Evolutionary conservation across 495 filamentous ascomycete species (phyloP).

Genomic region (Podospora australis): DNA sequence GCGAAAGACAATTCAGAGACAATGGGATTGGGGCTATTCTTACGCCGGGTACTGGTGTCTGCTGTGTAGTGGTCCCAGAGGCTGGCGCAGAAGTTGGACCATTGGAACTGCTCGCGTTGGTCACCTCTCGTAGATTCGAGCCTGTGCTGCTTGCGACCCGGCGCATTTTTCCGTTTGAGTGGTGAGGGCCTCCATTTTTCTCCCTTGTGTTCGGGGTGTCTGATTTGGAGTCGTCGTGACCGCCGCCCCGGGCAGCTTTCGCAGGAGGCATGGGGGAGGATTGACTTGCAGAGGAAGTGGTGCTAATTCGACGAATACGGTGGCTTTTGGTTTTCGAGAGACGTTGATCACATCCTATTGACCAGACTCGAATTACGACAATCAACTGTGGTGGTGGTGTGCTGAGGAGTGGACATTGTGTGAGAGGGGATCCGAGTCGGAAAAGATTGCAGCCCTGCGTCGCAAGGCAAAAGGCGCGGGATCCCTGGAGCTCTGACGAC

Average conservation of each 20-base stretch:
- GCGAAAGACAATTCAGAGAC: background rate
- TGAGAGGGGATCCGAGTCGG: conserved; percentile 13
- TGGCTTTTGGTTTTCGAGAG: background rate
- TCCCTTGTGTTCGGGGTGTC: conserved; percentile 38
- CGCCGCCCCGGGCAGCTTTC: conserved; percentile 23
- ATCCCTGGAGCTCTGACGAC: conserved; percentile 21
- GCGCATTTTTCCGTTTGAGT: conserved; percentile 40
- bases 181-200: conserved; percentile 35
- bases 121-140: conserved; percentile 36
- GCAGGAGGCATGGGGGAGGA: conserved; percentile 28
- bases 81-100: conserved; percentile 19
- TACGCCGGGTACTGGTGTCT: conserved; percentile 26
- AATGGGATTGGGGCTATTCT: conserved; percentile 1
- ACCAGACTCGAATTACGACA: background rate
- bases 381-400: conserved; percentile 3
- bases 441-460: conserved; percentile 21
- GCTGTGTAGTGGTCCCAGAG: conserved; percentile 14
- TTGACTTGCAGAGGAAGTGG: background rate
- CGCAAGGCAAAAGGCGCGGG: conserved; percentile 12
- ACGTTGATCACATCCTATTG: conserved; percentile 14
- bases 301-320: background rate
- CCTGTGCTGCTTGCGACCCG: conserved; percentile 41
- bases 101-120: conserved; percentile 24
- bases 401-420: conserved; percentile 16
- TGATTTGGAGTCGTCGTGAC: conserved; percentile 43